Percentiles rank a stretch among this genome's conserved stretches.
phyloP scores from a whole-genome alignment of 2,329 filamentous ascomycete genomes.

The Dichotomopilus funicola region DNA sequence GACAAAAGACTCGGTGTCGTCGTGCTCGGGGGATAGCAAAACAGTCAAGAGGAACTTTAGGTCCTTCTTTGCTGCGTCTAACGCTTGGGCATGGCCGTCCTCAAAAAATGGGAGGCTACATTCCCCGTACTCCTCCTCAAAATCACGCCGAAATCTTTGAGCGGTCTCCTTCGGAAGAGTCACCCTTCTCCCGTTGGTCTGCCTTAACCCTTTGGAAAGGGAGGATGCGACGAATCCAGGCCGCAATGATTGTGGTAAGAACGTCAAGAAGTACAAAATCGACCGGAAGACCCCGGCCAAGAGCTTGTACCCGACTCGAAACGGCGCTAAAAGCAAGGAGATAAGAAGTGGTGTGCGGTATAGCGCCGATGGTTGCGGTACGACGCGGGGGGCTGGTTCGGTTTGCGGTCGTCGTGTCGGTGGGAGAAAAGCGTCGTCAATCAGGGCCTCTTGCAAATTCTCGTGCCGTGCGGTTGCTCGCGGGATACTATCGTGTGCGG shows the following conservation, averaged over 20 bases:
- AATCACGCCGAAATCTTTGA: conserved; percentile 81
- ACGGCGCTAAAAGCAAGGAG: conserved; percentile 71
- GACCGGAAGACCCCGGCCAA: conserved; percentile 64
- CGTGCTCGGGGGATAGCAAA: conserved; percentile 85
- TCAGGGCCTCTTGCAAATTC: conserved; percentile 60
- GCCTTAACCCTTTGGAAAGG: conserved; percentile 45
- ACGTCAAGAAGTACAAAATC: conserved; percentile 71
- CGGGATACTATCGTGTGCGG: conserved; percentile 52
- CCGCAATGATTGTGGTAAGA: conserved; percentile 62
- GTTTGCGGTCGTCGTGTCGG: conserved; percentile 35
- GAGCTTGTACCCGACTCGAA: conserved; percentile 69
- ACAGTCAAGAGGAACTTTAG: conserved; percentile 88
- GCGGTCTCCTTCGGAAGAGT: conserved; percentile 83
- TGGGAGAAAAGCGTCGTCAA: conserved; percentile 30
- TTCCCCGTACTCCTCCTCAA: conserved; percentile 84
- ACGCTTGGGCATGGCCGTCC: conserved; percentile 82
- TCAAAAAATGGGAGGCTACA: conserved; percentile 72
- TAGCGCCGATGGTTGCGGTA: conserved; percentile 64
- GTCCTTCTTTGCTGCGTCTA: conserved; percentile 84
- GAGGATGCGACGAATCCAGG: conserved; percentile 50
- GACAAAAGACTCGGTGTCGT: conserved; percentile 79
- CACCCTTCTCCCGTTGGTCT: conserved; percentile 64
- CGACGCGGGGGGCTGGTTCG: conserved; percentile 75
- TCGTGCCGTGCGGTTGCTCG: conserved; percentile 61
- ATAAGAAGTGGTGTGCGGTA: conserved; percentile 70